Evolutionary conservation across 331 rosid genomes (phyloP).

Genomic region (Rosa hybrid): DNA sequence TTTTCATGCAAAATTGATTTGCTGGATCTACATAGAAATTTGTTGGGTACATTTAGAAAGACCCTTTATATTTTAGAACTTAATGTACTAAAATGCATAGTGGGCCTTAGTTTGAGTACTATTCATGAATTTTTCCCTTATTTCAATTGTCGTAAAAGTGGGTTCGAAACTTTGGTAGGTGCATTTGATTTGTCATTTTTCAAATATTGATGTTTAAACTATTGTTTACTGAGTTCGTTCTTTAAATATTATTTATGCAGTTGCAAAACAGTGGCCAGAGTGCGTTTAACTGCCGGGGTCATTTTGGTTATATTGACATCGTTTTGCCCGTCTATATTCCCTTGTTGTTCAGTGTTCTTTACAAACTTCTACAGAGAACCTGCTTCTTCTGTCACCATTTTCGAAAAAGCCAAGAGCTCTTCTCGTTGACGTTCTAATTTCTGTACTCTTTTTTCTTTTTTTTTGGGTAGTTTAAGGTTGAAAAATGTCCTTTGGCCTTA

Average conservation of each 20-base stretch:
- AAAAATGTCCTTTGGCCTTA: conserved; percentile 22
- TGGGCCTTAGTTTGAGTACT: no score
- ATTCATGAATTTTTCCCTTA: no score
- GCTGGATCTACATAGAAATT: no score
- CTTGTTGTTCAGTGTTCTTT: conserved; percentile 57
- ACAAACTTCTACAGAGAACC: conserved; percentile 48
- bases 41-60: no score
- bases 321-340: conserved; percentile 71
- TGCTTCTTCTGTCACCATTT: conserved; percentile 72
- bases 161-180: background rate
- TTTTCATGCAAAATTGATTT: no score
- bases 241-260: conserved; percentile 48
- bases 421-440: background rate
- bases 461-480: conserved; percentile 53
- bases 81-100: no score
- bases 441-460: background rate
- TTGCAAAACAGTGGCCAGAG: conserved; percentile 67
- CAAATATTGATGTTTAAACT: conserved; percentile 6
- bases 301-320: conserved; percentile 87
- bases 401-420: conserved; percentile 25
- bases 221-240: conserved; percentile 17
- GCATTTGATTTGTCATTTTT: background rate
- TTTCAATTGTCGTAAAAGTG: background rate
- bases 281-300: conserved; percentile 62
- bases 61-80: no score